A percentile compares a stretch with the other conserved stretches of the same genome.
Conservation (phyloP, 2,329 filamentous ascomycete species). For the Exophiala sp. region DNA sequence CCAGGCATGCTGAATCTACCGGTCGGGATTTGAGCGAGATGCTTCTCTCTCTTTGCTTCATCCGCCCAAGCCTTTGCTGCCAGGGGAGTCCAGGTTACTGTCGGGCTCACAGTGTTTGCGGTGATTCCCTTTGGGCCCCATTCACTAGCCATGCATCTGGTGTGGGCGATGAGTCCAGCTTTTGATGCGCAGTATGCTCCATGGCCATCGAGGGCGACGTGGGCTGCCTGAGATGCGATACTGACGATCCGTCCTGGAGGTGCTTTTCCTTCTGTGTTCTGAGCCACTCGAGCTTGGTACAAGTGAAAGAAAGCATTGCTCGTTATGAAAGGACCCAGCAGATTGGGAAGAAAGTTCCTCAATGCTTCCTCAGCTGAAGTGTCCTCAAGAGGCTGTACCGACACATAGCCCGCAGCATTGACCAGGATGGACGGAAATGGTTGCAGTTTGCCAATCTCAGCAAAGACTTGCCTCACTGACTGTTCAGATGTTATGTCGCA, state of each 20-base stretch:
- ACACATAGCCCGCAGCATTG: constrained; percentile 44
- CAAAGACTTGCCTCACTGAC: constrained; percentile 43
- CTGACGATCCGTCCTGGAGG: constrained; percentile 43
- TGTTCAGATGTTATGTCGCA: constrained; percentile 47
- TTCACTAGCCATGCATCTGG: constrained; percentile 44
- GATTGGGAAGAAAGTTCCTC: constrained; percentile 32
- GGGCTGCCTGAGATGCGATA: constrained; percentile 44
- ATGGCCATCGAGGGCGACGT: constrained; percentile 43
- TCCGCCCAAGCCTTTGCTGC: constrained; percentile 42
- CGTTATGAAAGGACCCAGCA: constrained; percentile 43
- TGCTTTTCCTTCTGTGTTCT: constrained; percentile 16
- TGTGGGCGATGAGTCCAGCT: constrained; percentile 42
- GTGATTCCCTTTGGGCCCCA: constrained; percentile 45
- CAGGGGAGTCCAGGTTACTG: constrained; percentile 44
- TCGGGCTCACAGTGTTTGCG: constrained; percentile 43
- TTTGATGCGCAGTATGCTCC: constrained; percentile 47
- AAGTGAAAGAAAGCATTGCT: constrained; percentile 43
- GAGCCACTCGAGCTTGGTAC: constrained; percentile 30
- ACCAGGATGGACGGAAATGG: constrained; percentile 38
- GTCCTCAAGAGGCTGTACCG: constrained; percentile 40
- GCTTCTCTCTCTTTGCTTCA: constrained; percentile 33
- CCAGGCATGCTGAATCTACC: constrained; percentile 38
- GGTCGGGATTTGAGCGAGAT: constrained; percentile 37
- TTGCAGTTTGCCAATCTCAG: constrained; percentile 31
- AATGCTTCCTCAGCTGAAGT: constrained; percentile 40